phyloP scores from a whole-genome alignment of 768 basidiomycete species.

The Mycena indigotica region DNA sequence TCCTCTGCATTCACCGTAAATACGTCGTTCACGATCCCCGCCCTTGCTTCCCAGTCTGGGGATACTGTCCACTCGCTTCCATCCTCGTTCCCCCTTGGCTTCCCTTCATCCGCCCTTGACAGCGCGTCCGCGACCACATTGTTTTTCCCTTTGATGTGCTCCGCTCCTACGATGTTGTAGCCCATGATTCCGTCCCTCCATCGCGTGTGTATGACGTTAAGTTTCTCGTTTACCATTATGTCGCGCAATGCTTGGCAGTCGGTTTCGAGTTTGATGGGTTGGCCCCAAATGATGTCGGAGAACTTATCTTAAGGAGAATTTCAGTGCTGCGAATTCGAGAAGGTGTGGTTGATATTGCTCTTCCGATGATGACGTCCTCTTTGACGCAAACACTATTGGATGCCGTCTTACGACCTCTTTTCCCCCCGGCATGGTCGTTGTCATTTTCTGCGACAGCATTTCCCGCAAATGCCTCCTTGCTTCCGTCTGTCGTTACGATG shows the following conservation, averaged over 20 bases:
- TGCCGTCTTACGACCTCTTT: constrained; percentile 18
- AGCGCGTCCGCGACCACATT: too few relatives aligned
- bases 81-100: too few relatives aligned
- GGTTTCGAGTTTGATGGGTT: constrained; percentile 19
- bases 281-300: constrained; percentile 27
- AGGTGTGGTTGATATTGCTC: constrained; percentile 34
- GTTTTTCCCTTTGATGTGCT: too few relatives aligned
- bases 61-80: too few relatives aligned
- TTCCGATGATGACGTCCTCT: constrained; percentile 34
- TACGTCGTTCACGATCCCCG: too few relatives aligned
- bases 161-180: too few relatives aligned
- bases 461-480: constrained; percentile 30
- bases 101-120: too few relatives aligned
- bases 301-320: constrained; percentile 21
- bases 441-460: constrained; percentile 26
- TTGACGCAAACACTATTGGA: constrained; percentile 37
- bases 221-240: constrained; percentile 23
- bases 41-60: too few relatives aligned
- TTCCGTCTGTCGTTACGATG: constrained; percentile 31
- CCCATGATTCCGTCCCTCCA: constrained; percentile 33
- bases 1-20: too few relatives aligned
- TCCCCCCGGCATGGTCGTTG: constrained; percentile 16
- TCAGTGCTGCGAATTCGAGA: constrained; percentile 32
- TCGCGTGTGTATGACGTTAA: constrained; percentile 23
- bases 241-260: constrained; percentile 25